Evolutionary conservation across 1,139 yeast genomes (phyloP), one percentile per base, ranked within the genome.

Genomic region (Protomyces gravidus): DNA sequence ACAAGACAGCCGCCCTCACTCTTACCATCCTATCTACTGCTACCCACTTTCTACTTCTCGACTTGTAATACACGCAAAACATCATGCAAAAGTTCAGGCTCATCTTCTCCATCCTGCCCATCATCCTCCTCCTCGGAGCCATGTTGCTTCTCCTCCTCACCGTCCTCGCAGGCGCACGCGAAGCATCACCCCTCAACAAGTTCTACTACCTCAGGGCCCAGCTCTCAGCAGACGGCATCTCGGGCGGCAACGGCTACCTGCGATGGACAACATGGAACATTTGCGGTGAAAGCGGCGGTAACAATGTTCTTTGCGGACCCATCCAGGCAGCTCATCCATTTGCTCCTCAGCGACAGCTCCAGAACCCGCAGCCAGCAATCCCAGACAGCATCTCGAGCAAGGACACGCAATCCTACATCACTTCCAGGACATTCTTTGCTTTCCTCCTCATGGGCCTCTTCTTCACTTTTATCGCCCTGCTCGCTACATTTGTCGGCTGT

Each of bases 201-300:
- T 83, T 86, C 71, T 86, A 82, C 73, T 86, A 87, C 85, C 72
- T 88, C 40, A 76, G 84, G 68, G 89, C 86, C 19, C 83, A 82
- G 63, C 84, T 94, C 28, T 71, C 79, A n/a, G 68, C 78, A 11
- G 78, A 79, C 48, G 82, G 56, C 1, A 39, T 27, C 85, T 27
- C 69, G 53, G 59, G 72, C 3, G 72, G 74, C 51, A 65, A 70
- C 25, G 51, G 59, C 56, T 67, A 72, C 33, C 76, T 84, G 2
- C 77, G 88, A 70, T 87, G 95, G 95, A 85, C 89, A n/a, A 76
- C 78, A 66, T 87, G 86, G 72, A 77, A 79, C 55, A 68, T 76
- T 63, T 88, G 95, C 73, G 82, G 78, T 30, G 80, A 73, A 26
- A 68, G 72, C 64, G 75, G 77, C 53, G 74, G 75, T 57, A 69